A percentile compares a stretch with the other conserved stretches of the same genome.
phyloP scores from a whole-genome alignment of 2,329 filamentous ascomycete genomes.

The Aspergillus amoenus region DNA sequence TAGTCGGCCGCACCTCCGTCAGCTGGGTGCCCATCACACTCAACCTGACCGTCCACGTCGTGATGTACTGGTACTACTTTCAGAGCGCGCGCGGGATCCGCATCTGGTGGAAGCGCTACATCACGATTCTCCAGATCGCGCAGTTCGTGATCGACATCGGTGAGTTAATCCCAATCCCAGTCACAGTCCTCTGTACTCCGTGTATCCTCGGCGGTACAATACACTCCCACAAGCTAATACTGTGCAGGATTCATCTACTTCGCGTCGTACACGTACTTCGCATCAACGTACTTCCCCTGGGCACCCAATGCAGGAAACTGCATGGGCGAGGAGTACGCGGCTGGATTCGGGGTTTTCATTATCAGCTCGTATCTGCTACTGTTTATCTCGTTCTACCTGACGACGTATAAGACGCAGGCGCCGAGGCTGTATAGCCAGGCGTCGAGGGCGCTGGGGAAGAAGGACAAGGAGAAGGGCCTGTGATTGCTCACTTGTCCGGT shows the following conservation, averaged over 20 bases:
- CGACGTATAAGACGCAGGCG: constrained; percentile 68
- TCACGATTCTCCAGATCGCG: constrained; percentile 93
- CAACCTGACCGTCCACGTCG: constrained; percentile 90
- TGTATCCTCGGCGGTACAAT: no score
- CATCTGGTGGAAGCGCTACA: constrained; percentile 99
- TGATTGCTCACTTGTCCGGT: neutral
- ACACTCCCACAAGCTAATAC: no score
- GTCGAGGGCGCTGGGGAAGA: neutral
- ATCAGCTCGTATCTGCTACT: constrained; percentile 93
- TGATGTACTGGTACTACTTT: constrained; percentile 99
- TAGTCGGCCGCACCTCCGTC: constrained; percentile 87
- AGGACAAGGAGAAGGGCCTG: neutral
- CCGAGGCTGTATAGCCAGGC: neutral
- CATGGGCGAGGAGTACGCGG: constrained; percentile 94
- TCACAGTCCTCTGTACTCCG: no score
- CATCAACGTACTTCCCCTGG: constrained; percentile 81
- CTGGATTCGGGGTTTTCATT: constrained; percentile 86
- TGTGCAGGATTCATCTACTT: constrained; percentile 82
- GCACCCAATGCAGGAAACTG: constrained; percentile 82
- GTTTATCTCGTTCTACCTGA: constrained; percentile 98
- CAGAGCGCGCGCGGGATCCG: constrained; percentile 92
- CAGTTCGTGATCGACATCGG: constrained; percentile 97
- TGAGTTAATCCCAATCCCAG: constrained; percentile 34
- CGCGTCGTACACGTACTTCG: constrained; percentile 96
- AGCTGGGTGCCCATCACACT: constrained; percentile 93